Base-by-base conservation (phyloP, 2,329 filamentous ascomycete species). In the Claviceps sp. region DNA sequence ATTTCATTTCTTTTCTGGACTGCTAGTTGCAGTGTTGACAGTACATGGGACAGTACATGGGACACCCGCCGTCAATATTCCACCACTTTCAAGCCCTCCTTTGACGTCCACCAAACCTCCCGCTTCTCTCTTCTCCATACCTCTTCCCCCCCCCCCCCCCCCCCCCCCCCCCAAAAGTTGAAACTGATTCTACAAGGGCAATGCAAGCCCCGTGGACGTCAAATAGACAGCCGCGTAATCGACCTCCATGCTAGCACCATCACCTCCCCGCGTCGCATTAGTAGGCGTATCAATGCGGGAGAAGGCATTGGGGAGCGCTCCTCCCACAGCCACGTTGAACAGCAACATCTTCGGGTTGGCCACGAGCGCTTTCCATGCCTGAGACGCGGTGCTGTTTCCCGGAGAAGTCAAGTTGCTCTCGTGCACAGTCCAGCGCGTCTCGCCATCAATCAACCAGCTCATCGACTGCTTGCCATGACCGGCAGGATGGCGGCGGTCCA, bases 291-390 rank as follows among this genome's bases (percentile, higher is more conserved):
- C 59, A 3, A 58, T 56, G 22, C 62, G 59, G 1, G 65, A 63
- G 14, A 67, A 54, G 5, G 58, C 66, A 50, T 69, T 57, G 0
- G 69, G 67, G 45, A 71, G 67, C 20, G 60, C 53, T 18, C 68
- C 68, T 18, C 68, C 69, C 3, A 71, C 62, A 22, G 69, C 69
- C n/a, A 70, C 63, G 53, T 71, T 68, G 20, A 71, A 56, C 46
- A 71, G 49, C 16, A 71, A 55, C 57, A 70, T 67, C 54, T 67
- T 64, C 13, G 52, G 54, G 44, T 56, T 55, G 34, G 59, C 60
- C 3, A 63, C 63, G 5, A 70, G 50, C 41, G 58, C 56, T 0
- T 50, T 49, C 68, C 68, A 71, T 5, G 62, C 60, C 1, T 48
- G 52, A 26, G 56, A 47, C 41, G 1, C 13, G 7, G 30, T 37